Evolutionary conservation across 352 stramenopile species (phyloP).

Genomic region (Peronospora belbahrii): DNA sequence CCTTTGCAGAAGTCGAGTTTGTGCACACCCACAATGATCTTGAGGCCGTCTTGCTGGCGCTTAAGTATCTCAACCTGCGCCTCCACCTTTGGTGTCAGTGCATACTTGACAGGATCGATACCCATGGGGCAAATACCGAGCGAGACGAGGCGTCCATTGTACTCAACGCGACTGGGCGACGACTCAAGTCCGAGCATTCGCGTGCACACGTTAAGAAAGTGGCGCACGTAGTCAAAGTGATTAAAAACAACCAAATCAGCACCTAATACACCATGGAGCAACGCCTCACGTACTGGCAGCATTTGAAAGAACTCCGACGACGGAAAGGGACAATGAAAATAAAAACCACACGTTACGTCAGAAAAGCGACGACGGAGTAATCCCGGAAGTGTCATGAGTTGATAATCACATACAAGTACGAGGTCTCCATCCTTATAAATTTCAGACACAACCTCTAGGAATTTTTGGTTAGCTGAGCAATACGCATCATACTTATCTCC

Average conservation of each 20-base stretch:
- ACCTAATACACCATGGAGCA: constrained; percentile 76
- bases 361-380: constrained; percentile 70
- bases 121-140: constrained; percentile 86
- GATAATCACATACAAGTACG: constrained; percentile 86
- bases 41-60: constrained; percentile 57
- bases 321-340: constrained; percentile 87
- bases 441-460: constrained; percentile 72
- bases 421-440: constrained; percentile 82
- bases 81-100: constrained; percentile 48
- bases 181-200: constrained; percentile 83
- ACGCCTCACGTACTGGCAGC: constrained; percentile 62
- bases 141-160: constrained; percentile 81
- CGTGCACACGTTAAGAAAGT: constrained; percentile 82
- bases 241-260: constrained; percentile 86
- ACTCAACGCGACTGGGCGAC: constrained; percentile 78
- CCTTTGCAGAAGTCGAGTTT: constrained; percentile 82
- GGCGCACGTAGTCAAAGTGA: constrained; percentile 86
- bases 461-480: constrained; percentile 81
- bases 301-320: constrained; percentile 89
- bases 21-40: constrained; percentile 69
- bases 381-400: constrained; percentile 80
- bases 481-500: constrained; percentile 85
- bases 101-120: constrained; percentile 83
- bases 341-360: constrained; percentile 78
- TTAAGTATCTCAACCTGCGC: constrained; percentile 43